Evolutionary conservation across 495 filamentous ascomycete species (phyloP).

Genomic region (Neurospora sp.): DNA sequence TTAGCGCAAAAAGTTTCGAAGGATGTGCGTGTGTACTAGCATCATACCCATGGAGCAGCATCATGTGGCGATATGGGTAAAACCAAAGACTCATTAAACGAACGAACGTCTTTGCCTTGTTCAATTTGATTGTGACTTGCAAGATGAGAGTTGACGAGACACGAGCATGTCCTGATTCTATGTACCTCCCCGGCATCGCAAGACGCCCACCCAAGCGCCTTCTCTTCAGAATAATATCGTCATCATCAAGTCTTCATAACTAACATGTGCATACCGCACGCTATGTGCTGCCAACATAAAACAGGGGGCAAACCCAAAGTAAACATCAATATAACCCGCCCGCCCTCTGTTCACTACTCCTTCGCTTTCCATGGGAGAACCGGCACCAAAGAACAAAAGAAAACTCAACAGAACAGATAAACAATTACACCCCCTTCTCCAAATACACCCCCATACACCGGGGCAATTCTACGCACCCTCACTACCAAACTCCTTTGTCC

Average conservation of each 20-base stretch:
- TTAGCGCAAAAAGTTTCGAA: background rate
- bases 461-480: constrained; percentile 51
- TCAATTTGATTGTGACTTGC: background rate
- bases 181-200: background rate
- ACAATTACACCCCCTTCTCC: background rate
- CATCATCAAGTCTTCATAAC: background rate
- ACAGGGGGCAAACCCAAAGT: background rate
- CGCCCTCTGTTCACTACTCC: background rate
- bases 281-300: background rate
- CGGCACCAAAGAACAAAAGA: background rate
- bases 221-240: background rate
- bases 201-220: background rate
- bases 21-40: background rate
- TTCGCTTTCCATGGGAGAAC: background rate
- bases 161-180: background rate
- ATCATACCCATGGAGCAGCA: background rate
- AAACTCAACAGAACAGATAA: background rate
- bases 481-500: constrained; percentile 95
- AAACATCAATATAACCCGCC: background rate
- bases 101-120: background rate
- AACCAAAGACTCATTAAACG: background rate
- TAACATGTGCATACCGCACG: background rate
- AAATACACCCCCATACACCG: background rate
- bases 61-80: background rate
- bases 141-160: background rate